Evolutionary conservation across 2,329 filamentous ascomycete species (phyloP).

Genomic region (Tolypocladium paradoxum): DNA sequence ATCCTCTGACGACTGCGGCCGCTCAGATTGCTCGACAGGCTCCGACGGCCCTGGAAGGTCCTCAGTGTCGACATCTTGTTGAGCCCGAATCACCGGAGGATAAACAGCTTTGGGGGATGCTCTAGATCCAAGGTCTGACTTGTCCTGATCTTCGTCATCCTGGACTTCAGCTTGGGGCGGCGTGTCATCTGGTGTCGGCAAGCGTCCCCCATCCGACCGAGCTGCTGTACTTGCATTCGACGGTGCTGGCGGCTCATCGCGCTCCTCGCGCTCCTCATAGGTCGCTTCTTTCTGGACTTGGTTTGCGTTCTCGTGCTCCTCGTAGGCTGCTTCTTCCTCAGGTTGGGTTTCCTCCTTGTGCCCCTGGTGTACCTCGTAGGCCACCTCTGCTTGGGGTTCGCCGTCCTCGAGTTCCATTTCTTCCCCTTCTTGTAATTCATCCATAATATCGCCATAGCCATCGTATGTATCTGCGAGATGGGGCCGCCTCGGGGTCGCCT

Average conservation of each 20-base stretch:
- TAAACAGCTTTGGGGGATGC: neutral
- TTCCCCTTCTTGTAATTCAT: neutral
- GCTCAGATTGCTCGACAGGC: conserved; percentile 5
- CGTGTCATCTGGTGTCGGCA: conserved; percentile 44
- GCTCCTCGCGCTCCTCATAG: conserved; percentile 5
- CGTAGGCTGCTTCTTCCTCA: conserved; percentile 2
- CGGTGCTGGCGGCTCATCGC: conserved; percentile 3
- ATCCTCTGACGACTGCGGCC: conserved; percentile 5
- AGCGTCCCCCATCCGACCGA: conserved; percentile 29
- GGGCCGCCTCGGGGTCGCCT: conserved; percentile 32
- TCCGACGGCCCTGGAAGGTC: conserved; percentile 5
- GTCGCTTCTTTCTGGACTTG: conserved; percentile 1
- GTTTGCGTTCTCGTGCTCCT: conserved; percentile 3
- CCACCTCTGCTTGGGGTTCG: neutral
- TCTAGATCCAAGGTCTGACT: conserved; percentile 4
- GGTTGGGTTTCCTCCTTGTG: conserved; percentile 2
- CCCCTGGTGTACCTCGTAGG: neutral
- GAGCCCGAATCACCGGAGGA: neutral
- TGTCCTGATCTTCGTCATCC: conserved; percentile 8
- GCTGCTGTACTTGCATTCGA: conserved; percentile 22
- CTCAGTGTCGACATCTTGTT: neutral
- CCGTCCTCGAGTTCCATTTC: conserved; percentile 6
- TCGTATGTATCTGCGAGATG: neutral
- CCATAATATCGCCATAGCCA: conserved; percentile 5
- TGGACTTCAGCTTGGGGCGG: conserved; percentile 25